Conservation (phyloP, 768 basidiomycete genomes). For the Tubosaeta sp. region DNA sequence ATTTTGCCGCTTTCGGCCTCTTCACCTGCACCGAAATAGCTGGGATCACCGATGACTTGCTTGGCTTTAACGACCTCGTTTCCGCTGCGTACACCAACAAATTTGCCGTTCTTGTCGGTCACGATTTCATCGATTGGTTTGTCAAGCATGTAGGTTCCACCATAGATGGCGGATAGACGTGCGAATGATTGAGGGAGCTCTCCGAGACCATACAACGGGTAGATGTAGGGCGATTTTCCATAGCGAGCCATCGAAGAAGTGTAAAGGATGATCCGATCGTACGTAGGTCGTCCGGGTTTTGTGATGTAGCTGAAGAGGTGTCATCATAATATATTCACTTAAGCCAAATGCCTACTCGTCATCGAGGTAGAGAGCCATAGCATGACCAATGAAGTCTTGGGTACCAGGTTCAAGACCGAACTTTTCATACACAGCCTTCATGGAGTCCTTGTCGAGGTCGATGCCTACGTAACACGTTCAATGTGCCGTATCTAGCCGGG, state of each 20-base stretch:
- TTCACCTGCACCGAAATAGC: conserved; percentile 86
- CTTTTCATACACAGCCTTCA: conserved; percentile 94
- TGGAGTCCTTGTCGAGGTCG: conserved; percentile 83
- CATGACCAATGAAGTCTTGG: conserved; percentile 98
- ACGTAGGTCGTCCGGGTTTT: conserved; percentile 84
- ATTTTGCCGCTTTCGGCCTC: conserved; percentile 67
- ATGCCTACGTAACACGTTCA: conserved; percentile 49
- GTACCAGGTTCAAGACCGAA: conserved; percentile 97
- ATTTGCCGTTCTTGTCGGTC: conserved; percentile 80
- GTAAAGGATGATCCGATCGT: conserved; percentile 95
- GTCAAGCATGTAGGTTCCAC: conserved; percentile 99
- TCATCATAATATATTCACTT: conserved; percentile 6
- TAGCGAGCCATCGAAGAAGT: conserved; percentile 98
- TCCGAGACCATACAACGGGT: conserved; percentile 97
- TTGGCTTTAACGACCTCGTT: conserved; percentile 94
- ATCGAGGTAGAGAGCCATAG: conserved; percentile 97
- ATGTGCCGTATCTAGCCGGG: not conserved
- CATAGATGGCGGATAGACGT: conserved; percentile 96
- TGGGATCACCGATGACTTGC: conserved; percentile 96
- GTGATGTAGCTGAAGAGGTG: conserved; percentile 71
- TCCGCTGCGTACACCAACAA: conserved; percentile 87
- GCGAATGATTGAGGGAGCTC: conserved; percentile 99
- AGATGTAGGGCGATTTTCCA: conserved; percentile 99
- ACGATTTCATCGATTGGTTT: conserved; percentile 91
- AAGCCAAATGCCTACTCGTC: conserved; percentile 68